A percentile compares a stretch with the other conserved stretches of the same genome.
Conservation (phyloP, 768 basidiomycete species). For the Gautieria morchelliformis region DNA sequence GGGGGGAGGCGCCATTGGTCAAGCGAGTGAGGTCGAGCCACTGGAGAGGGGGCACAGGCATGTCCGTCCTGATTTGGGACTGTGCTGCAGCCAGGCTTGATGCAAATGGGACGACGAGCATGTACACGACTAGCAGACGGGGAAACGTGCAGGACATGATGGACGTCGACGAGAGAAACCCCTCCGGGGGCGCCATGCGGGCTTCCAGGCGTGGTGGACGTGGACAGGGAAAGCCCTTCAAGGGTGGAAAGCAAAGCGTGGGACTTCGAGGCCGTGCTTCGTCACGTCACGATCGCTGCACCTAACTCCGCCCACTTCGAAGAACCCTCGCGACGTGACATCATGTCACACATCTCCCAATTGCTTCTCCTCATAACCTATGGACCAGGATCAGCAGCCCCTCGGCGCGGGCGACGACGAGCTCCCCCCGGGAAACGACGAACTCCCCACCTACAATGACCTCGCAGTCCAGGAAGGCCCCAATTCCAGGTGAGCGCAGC, state of each 20-base stretch:
- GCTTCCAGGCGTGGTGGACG: not conserved
- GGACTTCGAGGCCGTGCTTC: not conserved
- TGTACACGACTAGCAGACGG: not conserved
- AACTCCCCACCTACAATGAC: slow-evolving; percentile 72
- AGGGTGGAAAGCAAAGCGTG: not conserved
- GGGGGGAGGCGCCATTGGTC: slow-evolving; percentile 47
- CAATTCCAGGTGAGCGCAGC: slow-evolving; percentile 57
- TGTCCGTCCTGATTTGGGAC: not conserved
- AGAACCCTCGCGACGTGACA: not conserved
- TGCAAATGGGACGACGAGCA: not conserved
- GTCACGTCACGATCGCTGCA: not conserved
- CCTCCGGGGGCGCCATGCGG: not conserved
- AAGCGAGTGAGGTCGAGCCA: slow-evolving; percentile 64
- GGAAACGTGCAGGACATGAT: not conserved
- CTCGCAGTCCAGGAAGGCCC: slow-evolving; percentile 69
- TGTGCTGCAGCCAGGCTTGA: not conserved
- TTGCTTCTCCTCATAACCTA: not conserved
- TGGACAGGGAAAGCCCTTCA: not conserved
- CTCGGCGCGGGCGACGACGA: slow-evolving; percentile 32
- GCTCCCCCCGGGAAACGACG: slow-evolving; percentile 48
- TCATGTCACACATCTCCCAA: not conserved
- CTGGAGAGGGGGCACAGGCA: slow-evolving; percentile 49
- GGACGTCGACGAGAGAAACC: not conserved
- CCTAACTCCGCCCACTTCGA: not conserved
- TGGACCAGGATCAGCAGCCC: not conserved